Evolutionary conservation across 768 basidiomycete species (phyloP), one percentile per base, ranked within the genome.

Genomic region (Lactarius evosmus): DNA sequence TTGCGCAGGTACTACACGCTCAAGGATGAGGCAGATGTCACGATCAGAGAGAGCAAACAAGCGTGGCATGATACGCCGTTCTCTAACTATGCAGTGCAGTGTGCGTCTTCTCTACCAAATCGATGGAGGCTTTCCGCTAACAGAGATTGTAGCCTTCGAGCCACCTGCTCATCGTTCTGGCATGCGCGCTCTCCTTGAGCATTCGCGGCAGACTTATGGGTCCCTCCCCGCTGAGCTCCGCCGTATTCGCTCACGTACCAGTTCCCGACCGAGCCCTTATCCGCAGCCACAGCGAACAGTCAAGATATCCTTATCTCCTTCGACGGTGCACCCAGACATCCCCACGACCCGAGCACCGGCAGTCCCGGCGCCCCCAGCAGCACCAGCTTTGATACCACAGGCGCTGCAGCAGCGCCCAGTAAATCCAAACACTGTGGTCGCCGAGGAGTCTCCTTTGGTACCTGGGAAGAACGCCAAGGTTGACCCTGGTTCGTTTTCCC

Each of bases 151-250:
- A 22, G 90, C 87, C 2, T 92, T 91, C 73, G 75, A 86, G 52
- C 89, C 89, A 32, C 90, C 89, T 3, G 73, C 74, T 3, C 79
- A 89, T 67, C 83, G 82, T 4, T 77, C 79, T 6, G 85, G 82
- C 8, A 91, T 92, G 86, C 82, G 83, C 67, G 89, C 88, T 0
- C 75, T 93, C 60, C 77, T 92, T 1, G 82, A 89, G 58, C 84
- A 90, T 56, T 91, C 89, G 0, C 76, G 89, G 38, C 80, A 88
- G 73, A 88, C 78, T 58, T 92, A 83, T 57, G 83, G 85, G 0
- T 87, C 88, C 6, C 82, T 92, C n/a, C 85, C 91, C 0, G 85
- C 84, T 0, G 88, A 91, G 56, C 79, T 90, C 22, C 83, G 85
- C 7, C 80, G 81, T 29, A 84, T 79, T 56, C 85, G 87, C 19